These are phyloP conservation scores for Alternaria alternata DNA, from an alignment of 2,329 filamentous ascomycete genomes.

Conservation along the genomic window DNA sequence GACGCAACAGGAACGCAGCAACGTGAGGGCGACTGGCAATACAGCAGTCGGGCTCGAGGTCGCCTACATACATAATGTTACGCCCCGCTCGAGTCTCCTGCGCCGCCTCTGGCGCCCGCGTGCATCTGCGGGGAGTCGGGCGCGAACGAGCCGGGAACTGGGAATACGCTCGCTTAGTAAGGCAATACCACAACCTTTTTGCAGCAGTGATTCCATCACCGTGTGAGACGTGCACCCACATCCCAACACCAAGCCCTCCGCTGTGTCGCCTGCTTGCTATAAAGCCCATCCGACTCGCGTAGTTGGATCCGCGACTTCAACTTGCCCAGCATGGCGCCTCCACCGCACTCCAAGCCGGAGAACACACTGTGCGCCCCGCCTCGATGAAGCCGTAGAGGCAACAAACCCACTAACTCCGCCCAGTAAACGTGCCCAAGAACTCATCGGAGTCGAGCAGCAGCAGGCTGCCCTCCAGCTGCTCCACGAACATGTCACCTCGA, in stretches of 20 bases:
- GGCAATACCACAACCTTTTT: conserved; percentile 27
- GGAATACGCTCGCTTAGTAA: conserved; percentile 26
- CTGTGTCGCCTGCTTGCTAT: conserved; percentile 40
- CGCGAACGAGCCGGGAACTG: background rate
- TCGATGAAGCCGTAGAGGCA: background rate
- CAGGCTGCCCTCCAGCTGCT: conserved; percentile 91
- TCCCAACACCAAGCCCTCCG: conserved; percentile 23
- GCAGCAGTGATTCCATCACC: conserved; percentile 24
- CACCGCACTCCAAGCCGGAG: conserved; percentile 96
- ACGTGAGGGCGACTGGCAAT: background rate
- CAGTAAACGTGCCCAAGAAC: conserved; percentile 85
- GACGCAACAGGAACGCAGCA: background rate
- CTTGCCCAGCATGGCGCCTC: conserved; percentile 79
- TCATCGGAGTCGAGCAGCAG: conserved; percentile 95
- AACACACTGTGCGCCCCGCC: conserved; percentile 75
- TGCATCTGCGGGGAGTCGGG: conserved; percentile 7
- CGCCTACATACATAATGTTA: too few species aligned
- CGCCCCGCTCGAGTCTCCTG: background rate
- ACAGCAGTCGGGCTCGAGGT: too few species aligned
- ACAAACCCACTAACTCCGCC: conserved; percentile 13
- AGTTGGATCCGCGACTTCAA: conserved; percentile 35
- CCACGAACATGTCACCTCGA: conserved; percentile 99
- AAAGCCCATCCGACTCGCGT: conserved; percentile 40
- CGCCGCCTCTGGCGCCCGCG: background rate
- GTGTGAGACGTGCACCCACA: conserved; percentile 29